phyloP scores from a whole-genome alignment of 768 basidiomycete species.

The Termitomyces sp. region DNA sequence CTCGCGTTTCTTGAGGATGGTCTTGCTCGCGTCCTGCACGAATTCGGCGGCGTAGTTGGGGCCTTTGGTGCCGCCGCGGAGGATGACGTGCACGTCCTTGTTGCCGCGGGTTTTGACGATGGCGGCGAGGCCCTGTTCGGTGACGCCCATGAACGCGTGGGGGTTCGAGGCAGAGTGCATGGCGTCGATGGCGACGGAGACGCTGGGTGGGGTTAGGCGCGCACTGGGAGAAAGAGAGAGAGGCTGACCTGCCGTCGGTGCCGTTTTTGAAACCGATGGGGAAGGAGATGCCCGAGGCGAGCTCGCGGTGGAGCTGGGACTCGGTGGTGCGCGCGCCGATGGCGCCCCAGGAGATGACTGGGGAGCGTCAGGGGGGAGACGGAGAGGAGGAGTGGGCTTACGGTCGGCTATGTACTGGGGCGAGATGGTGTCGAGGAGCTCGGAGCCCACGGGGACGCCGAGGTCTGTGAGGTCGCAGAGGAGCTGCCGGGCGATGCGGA shows the following conservation, averaged over 20 bases:
- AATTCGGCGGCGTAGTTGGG: conserved; percentile 81
- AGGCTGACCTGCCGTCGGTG: conserved; percentile 77
- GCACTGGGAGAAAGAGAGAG: too few relatives aligned
- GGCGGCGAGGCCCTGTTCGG: conserved; percentile 82
- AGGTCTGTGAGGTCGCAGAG: conserved; percentile 87
- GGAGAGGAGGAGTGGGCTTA: conserved; percentile 23
- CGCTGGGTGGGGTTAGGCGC: conserved; percentile 26
- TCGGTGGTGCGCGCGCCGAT: conserved; percentile 98
- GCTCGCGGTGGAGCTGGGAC: conserved; percentile 94
- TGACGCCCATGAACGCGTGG: conserved; percentile 95
- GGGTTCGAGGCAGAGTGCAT: conserved; percentile 91
- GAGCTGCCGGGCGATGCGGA: conserved; percentile 81
- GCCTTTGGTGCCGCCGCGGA: conserved; percentile 87
- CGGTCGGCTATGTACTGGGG: conserved; percentile 84
- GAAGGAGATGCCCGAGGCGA: conserved; percentile 94
- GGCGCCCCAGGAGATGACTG: conserved; percentile 87
- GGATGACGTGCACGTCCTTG: conserved; percentile 90
- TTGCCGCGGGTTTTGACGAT: conserved; percentile 90
- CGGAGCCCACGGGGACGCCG: conserved; percentile 91
- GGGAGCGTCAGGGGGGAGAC: not conserved
- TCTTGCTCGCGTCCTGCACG: conserved; percentile 56
- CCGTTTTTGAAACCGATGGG: conserved; percentile 99
- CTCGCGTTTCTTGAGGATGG: conserved; percentile 59
- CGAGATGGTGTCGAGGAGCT: conserved; percentile 75
- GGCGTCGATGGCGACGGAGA: conserved; percentile 91